Conservation (phyloP, 306 rosid species). For the Corylus avellana region DNA sequence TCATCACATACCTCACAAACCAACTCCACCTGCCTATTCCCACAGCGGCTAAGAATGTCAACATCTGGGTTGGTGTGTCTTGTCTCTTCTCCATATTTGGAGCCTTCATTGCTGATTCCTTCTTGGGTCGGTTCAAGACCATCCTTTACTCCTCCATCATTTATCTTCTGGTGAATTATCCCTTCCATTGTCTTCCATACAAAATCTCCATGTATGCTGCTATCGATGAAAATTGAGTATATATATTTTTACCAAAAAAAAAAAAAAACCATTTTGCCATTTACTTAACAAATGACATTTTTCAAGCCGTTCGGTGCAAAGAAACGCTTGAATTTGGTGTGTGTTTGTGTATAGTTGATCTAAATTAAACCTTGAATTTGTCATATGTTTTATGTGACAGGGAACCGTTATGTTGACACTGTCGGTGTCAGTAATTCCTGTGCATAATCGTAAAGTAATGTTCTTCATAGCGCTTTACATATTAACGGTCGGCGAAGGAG, state of each 20-base stretch:
- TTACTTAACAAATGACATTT: too few relatives aligned
- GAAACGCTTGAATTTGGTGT: too few relatives aligned
- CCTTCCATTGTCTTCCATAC: neutral
- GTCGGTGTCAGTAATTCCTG: constrained; percentile 41
- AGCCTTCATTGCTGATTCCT: constrained; percentile 21
- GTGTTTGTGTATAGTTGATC: too few relatives aligned
- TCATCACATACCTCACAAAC: constrained; percentile 38
- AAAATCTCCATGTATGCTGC: neutral
- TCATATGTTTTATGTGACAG: constrained; percentile 20
- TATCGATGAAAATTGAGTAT: too few relatives aligned
- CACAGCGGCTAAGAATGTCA: constrained; percentile 3
- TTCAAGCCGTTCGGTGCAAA: too few relatives aligned
- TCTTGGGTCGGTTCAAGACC: constrained; percentile 10
- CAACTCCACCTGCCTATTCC: constrained; percentile 26
- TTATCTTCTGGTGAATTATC: constrained; percentile 5
- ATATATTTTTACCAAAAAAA: too few relatives aligned
- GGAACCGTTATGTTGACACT: constrained; percentile 53
- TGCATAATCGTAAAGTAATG: constrained; percentile 19
- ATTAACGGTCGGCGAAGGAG: constrained; percentile 65
- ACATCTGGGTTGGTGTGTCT: constrained; percentile 20
- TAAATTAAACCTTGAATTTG: neutral
- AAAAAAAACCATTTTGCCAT: too few relatives aligned
- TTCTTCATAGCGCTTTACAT: constrained; percentile 56
- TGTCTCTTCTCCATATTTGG: constrained; percentile 16
- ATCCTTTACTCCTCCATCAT: constrained; percentile 1